Evolutionary conservation across 2,329 filamentous ascomycete genomes (phyloP).

Genomic region (Fusarium tricinctum): DNA sequence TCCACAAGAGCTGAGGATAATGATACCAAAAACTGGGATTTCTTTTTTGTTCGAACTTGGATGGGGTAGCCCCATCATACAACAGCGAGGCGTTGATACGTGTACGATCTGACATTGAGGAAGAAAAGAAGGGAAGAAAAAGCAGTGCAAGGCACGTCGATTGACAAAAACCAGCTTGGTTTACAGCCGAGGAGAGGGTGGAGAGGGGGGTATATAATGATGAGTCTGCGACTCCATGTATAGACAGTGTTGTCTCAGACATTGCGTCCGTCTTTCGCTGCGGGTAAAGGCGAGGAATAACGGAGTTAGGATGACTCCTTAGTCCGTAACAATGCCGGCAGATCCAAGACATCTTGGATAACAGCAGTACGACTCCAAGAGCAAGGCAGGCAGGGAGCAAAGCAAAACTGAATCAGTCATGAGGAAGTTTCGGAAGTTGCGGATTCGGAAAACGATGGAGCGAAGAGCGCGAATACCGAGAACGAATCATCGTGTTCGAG

Average conservation of each 20-base stretch:
- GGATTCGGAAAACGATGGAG: slow-evolving; percentile 24
- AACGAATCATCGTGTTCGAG: slow-evolving; percentile 33
- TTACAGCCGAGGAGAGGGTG: slow-evolving; percentile 2
- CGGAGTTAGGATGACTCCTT: slow-evolving; percentile 13
- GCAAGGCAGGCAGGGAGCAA: slow-evolving; percentile 12
- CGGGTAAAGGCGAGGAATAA: slow-evolving; percentile 15
- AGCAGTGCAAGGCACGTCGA: slow-evolving; percentile 2
- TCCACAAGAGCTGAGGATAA: slow-evolving; percentile 5
- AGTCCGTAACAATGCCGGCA: slow-evolving; percentile 4
- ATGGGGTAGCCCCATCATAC: slow-evolving; percentile 20
- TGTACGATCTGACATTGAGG: slow-evolving; percentile 13
- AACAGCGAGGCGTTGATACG: slow-evolving; percentile 39
- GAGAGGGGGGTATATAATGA: slow-evolving; percentile 8
- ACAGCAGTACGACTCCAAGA: slow-evolving; percentile 1
- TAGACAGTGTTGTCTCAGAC: slow-evolving; percentile 22
- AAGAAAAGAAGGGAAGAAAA: slow-evolving; percentile 2
- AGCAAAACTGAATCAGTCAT: slow-evolving; percentile 7
- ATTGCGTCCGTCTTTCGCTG: slow-evolving; percentile 3
- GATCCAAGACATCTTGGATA: slow-evolving; percentile 1
- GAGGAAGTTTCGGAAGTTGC: slow-evolving; percentile 37
- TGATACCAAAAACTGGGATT: slow-evolving; percentile 25
- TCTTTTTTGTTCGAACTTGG: slow-evolving; percentile 33
- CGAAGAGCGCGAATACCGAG: slow-evolving; percentile 22
- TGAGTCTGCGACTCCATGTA: slow-evolving; percentile 33
- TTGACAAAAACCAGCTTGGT: background rate